phyloP scores from a whole-genome alignment of 148 eudicot genomes.

The Fagopyrum tataricum region DNA sequence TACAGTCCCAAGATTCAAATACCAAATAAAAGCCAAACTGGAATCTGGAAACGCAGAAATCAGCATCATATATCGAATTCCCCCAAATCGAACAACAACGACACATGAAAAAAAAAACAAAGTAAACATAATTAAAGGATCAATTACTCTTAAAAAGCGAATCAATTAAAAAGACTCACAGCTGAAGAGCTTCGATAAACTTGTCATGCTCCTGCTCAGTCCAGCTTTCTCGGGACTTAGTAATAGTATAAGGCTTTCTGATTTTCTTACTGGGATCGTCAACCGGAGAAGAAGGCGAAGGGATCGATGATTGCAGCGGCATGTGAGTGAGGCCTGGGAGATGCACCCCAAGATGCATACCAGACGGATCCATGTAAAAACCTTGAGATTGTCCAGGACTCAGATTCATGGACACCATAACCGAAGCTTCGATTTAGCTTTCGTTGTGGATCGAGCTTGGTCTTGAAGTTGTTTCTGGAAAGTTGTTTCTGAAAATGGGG shows the following conservation, averaged over 20 bases:
- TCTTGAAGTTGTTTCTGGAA: not conserved
- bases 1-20: not conserved
- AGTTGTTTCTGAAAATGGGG: not conserved
- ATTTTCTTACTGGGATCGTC: constrained; percentile 39
- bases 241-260: constrained; percentile 57
- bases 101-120: not conserved
- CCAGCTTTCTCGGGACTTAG: constrained; percentile 62
- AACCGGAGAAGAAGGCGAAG: constrained; percentile 15
- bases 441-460: not conserved
- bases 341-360: constrained; percentile 25
- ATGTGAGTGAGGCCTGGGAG: constrained; percentile 27
- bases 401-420: constrained; percentile 31
- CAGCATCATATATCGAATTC: not conserved
- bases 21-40: not conserved
- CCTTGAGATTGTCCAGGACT: constrained; percentile 22
- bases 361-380: constrained; percentile 20
- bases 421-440: not conserved
- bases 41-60: not conserved
- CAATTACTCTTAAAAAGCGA: not conserved
- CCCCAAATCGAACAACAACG: constrained; percentile 4
- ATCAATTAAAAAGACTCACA: constrained; percentile 24
- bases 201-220: constrained; percentile 56
- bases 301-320: constrained; percentile 4
- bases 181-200: constrained; percentile 62
- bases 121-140: not conserved